These are phyloP conservation scores for Boletus smithii DNA, from an alignment of 1,284 basidiomycete species.

Conservation along the genomic window DNA sequence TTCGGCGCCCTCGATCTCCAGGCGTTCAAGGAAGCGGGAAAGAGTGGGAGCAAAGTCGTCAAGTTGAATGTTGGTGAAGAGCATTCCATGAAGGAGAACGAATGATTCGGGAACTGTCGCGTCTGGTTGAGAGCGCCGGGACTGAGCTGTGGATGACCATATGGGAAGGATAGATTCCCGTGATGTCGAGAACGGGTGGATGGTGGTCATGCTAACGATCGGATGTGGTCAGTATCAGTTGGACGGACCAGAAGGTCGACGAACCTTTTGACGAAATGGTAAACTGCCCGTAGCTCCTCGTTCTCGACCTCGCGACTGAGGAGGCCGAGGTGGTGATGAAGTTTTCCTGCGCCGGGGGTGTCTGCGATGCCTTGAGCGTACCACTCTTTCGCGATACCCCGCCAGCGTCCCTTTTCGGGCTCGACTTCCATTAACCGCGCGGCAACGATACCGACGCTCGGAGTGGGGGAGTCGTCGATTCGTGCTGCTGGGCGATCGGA, in stretches of 20 bases:
- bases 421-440: constrained; percentile 85
- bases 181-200: constrained; percentile 82
- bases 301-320: constrained; percentile 77
- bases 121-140: constrained; percentile 71
- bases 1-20: constrained; percentile 75
- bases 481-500: constrained; percentile 53
- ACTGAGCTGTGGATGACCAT: constrained; percentile 76
- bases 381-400: constrained; percentile 88
- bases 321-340: constrained; percentile 94
- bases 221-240: constrained; percentile 6
- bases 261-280: constrained; percentile 95
- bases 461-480: constrained; percentile 64
- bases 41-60: constrained; percentile 85
- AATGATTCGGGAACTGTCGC: constrained; percentile 81
- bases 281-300: constrained; percentile 84
- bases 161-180: constrained; percentile 85
- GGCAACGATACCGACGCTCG: constrained; percentile 85
- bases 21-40: constrained; percentile 81
- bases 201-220: constrained; percentile 71
- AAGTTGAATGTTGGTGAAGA: constrained; percentile 91
- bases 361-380: constrained; percentile 85
- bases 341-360: constrained; percentile 85
- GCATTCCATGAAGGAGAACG: constrained; percentile 89
- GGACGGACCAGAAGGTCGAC: constrained; percentile 21
- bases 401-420: constrained; percentile 91